These are phyloP conservation scores for Cutaneotrichosporon cyanovorans DNA, from an alignment of 1,284 basidiomycete genomes.

Conservation along the genomic window DNA sequence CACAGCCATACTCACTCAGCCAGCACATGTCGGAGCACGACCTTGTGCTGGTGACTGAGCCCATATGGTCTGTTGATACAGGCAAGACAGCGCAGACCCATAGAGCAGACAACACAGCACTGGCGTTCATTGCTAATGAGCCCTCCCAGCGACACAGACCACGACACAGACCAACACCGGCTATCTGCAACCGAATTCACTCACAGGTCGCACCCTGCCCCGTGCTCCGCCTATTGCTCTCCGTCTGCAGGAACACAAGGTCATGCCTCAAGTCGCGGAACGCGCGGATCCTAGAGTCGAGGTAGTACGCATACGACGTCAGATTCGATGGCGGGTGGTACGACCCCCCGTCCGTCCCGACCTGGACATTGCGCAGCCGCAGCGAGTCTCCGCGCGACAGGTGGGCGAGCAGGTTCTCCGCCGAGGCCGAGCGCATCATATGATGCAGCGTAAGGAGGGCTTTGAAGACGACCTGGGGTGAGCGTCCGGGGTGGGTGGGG, in stretches of 20 bases:
- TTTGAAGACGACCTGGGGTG: constrained; percentile 80
- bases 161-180: too few species aligned
- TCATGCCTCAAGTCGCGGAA: constrained; percentile 91
- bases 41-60: too few species aligned
- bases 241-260: constrained; percentile 79
- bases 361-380: constrained; percentile 67
- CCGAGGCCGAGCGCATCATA: constrained; percentile 89
- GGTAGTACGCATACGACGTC: constrained; percentile 77
- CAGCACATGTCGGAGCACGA: too few species aligned
- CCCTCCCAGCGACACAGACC: too few species aligned
- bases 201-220: constrained; percentile 39
- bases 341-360: constrained; percentile 51
- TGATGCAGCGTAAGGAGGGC: constrained; percentile 89
- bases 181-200: too few species aligned
- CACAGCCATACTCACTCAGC: too few species aligned
- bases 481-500: too few species aligned
- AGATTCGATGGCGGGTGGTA: constrained; percentile 80
- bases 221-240: constrained; percentile 63
- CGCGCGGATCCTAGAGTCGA: constrained; percentile 80
- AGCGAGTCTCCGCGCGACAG: constrained; percentile 72
- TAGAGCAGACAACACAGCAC: too few species aligned
- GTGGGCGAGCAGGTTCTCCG: constrained; percentile 80
- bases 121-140: too few species aligned
- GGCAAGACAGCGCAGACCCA: too few species aligned
- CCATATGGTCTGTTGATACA: too few species aligned